A percentile compares a stretch with the other conserved stretches of the same genome.
phyloP scores from a whole-genome alignment of 768 basidiomycete genomes.

The Termitomyces sp. region DNA sequence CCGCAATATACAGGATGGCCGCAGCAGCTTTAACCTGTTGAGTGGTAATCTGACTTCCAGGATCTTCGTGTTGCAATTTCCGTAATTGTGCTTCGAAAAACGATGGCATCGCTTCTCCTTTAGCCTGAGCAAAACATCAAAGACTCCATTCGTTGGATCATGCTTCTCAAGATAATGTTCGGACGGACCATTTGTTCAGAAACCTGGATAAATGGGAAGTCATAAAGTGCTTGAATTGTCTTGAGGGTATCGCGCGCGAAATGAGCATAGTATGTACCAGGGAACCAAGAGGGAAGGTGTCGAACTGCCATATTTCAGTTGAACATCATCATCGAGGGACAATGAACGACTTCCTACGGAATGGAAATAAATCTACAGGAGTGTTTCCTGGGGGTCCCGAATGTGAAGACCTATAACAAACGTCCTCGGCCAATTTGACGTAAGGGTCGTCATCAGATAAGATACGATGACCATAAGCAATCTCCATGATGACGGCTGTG shows the following conservation, averaged over 20 bases:
- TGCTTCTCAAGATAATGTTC: too few relatives aligned
- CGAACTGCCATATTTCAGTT: not conserved
- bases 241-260: conserved; percentile 10
- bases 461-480: conserved; percentile 23
- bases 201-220: conserved; percentile 13
- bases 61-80: conserved; percentile 7
- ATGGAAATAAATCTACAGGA: conserved; percentile 20
- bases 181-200: conserved; percentile 15
- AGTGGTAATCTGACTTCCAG: conserved; percentile 3
- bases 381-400: conserved; percentile 16
- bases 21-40: conserved; percentile 12
- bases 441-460: conserved; percentile 21
- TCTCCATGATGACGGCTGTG: conserved; percentile 18
- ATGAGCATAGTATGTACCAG: conserved; percentile 16
- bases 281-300: conserved; percentile 20
- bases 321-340: too few relatives aligned
- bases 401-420: conserved; percentile 7
- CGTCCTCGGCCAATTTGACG: conserved; percentile 17
- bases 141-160: too few relatives aligned
- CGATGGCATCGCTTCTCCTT: conserved; percentile 15
- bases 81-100: conserved; percentile 17
- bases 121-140: too few relatives aligned
- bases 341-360: too few relatives aligned
- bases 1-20: conserved; percentile 8
- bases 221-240: too few relatives aligned